Base-by-base conservation (phyloP, 179 eudicot species). In the Gypsophila paniculata region DNA sequence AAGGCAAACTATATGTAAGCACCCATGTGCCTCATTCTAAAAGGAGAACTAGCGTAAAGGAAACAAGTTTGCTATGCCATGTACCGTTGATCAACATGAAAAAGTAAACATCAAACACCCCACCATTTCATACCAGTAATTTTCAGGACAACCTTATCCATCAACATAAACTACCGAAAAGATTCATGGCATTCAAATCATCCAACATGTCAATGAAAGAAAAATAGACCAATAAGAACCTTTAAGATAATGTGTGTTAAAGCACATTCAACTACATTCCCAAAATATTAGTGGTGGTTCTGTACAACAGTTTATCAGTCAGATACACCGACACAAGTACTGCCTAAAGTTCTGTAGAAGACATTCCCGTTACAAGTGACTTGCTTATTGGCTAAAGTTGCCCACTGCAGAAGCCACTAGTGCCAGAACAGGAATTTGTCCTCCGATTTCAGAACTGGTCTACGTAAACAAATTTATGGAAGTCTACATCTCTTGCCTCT, bases 401-500 rank as follows among this genome's bases (percentile, higher is more conserved):
- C 76, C 71, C 66, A 63, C 75, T 74, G 74, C 78, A 73, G 84
- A 82, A 76, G 77, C 83, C 83, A 78, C 68, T 78, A 79, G 74
- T 72, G 73, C 76, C 76, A 79, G 68, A 75, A 67, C 79, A 82
- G 80, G 80, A 82, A 71, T 78, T 71, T 59, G 55, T 75, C 77
- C 79, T 81, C 82, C 80, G 69, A 42, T 65, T 59, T 81, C 76
- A 67, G 77, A 80, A 82, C 80, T 61, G 72, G 72, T 78, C 81
- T 70, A 80, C 72, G 73, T 38, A 77, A 71, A 72, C 75, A 79
- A 71, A 59, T 38, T 87, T 77, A 74, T 76, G 75, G 51, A 65
- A 63, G 78, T 83, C 84, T 81, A 75, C 63, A 61, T 68, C 76
- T 65, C 78, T 78, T 58, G 78, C 78, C 72, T 84, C 96, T 82